Base-by-base conservation (phyloP, 1,284 basidiomycete species). In the Trichosporon faecale region DNA sequence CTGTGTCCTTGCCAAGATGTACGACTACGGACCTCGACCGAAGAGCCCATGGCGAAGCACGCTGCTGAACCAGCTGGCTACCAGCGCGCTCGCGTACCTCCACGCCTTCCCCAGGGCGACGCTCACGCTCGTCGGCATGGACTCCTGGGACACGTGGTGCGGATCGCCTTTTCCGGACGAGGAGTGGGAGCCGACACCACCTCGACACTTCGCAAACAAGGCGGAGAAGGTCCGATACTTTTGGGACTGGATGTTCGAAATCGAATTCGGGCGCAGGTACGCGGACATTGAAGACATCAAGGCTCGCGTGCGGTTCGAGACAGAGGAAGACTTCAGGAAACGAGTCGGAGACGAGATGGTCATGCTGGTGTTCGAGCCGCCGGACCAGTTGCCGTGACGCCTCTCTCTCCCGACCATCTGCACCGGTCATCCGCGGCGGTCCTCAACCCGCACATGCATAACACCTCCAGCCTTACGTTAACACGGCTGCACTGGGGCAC, bases 181-280 rank as follows among this genome's bases (percentile, higher is more conserved):
- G 29, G 57, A 61, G 27, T 61, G 57, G 57, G 57, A 61, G 57
- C 57, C 57, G 6, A 61, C 57, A 3, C 57, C 57, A 1, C 27
- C 14, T 1, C 29, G 57, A 16, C 16, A 29, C 3, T 61, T 61
- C 8, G 18, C 57, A 1, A 31, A 31, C 18, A 29, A 31, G 18
- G 57, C 57, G 2, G 57, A 61, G 27, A 61, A 61, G 27, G 57
- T 61, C 16, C 27, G 29, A 18, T 31, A 61, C 29, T 21, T 29
- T 29, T 61, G 57, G 57, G 57, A 61, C 18, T 61, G 57, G 57
- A 61, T 61, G 57, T 61, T 61, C 6, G 57, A 61, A 29, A 18
- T 12, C 5, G 57, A 61, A 29, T 61, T 61, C 18, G 57, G 57
- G 16, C 57, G 57, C 57, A 33, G 29, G 31, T 61, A 61, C 16